Conservation (phyloP, 805 yeast species). For the Lipomyces mesembrius region DNA sequence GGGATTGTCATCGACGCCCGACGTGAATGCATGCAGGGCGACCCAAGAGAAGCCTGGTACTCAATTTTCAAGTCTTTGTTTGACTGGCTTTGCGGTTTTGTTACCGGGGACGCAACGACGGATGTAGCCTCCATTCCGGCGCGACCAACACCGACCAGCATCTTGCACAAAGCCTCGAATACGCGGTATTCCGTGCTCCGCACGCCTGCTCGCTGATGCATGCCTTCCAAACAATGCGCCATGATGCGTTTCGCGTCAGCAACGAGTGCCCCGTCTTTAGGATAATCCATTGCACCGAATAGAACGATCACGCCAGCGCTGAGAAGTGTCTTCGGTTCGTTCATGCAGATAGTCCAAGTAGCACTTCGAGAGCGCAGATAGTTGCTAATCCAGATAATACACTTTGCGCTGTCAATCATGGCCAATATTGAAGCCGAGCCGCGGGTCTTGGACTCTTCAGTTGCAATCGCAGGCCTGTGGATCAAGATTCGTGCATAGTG, state of each 20-base stretch:
- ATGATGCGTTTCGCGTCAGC: constrained; percentile 68
- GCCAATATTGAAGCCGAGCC: constrained; percentile 44
- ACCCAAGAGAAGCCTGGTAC: not conserved
- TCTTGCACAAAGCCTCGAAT: constrained; percentile 21
- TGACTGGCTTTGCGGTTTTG: not conserved
- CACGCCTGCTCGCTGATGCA: constrained; percentile 24
- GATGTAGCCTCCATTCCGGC: not conserved
- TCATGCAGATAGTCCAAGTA: constrained; percentile 42
- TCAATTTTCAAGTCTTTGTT: not conserved
- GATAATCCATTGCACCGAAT: constrained; percentile 74
- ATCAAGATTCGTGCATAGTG: constrained; percentile 66
- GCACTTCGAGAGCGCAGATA: constrained; percentile 40
- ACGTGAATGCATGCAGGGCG: not conserved
- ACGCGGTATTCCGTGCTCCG: constrained; percentile 18
- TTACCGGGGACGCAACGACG: not conserved
- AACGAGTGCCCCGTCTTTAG: constrained; percentile 79
- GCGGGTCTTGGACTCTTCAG: constrained; percentile 29
- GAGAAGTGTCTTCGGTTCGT: constrained; percentile 39
- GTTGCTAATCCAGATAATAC: constrained; percentile 41
- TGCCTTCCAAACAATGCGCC: constrained; percentile 39
- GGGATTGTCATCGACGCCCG: constrained; percentile 33
- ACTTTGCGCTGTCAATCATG: constrained; percentile 45
- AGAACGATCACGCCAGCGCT: constrained; percentile 42
- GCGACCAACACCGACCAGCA: constrained; percentile 10
- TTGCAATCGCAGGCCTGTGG: constrained; percentile 57